Conservation (phyloP, 202 grass and related monocot genomes). For the Dendrocalamus latiflorus region DNA sequence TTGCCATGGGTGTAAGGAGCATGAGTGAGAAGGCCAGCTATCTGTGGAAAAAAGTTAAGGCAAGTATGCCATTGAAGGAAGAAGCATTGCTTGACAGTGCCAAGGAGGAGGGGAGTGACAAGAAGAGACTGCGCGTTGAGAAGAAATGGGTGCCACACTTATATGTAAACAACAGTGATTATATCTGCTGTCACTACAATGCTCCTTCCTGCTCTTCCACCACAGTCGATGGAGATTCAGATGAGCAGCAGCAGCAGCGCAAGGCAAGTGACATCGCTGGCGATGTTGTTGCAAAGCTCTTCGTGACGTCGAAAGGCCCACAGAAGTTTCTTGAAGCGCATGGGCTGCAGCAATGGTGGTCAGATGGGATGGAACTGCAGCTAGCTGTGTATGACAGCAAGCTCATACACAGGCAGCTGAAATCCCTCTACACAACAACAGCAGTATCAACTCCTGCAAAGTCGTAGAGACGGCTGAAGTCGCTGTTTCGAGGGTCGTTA, state of each 20-base stretch:
- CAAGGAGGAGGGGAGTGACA: conserved; percentile 32
- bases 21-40: conserved; percentile 72
- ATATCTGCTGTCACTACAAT: conserved; percentile 87
- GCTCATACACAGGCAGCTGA: conserved; percentile 81
- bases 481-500: conserved; percentile 14
- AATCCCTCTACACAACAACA: conserved; percentile 59
- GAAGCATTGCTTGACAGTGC: conserved; percentile 27
- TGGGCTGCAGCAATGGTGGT: conserved; percentile 88
- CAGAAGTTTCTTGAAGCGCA: conserved; percentile 89
- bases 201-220: conserved; percentile 49
- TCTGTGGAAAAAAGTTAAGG: conserved; percentile 71
- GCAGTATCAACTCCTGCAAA: conserved; percentile 31
- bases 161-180: conserved; percentile 92
- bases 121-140: conserved; percentile 47
- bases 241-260: conserved; percentile 34
- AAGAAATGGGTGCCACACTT: conserved; percentile 89
- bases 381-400: conserved; percentile 75
- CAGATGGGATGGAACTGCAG: conserved; percentile 77
- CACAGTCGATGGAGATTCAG: conserved; percentile 25
- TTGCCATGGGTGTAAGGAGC: conserved; percentile 77
- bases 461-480: conserved; percentile 14
- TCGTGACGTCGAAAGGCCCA: conserved; percentile 80
- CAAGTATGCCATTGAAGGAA: conserved; percentile 49
- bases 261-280: conserved; percentile 41
- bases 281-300: conserved; percentile 65